Base-by-base conservation (phyloP, 2,329 filamentous ascomycete genomes). In the Dactylonectria estremocensis region DNA sequence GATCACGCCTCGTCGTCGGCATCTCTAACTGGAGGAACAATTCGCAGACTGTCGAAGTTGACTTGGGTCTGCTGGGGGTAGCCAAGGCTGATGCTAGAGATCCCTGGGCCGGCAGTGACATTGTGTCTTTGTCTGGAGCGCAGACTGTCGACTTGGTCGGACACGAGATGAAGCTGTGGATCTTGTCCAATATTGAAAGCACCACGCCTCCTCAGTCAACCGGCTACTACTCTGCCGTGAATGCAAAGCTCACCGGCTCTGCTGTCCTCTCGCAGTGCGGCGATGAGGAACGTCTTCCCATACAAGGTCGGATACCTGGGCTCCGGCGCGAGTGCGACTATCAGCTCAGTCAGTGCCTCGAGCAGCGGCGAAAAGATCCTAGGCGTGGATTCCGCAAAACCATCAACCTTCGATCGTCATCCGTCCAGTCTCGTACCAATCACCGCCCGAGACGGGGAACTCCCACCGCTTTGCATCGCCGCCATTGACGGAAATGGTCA, bases 21-120 rank as follows among this genome's bases (percentile, higher is more conserved):
- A 66, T 87, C 13, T 81, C 85, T 6, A 88, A 88, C 72, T 88
- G 86, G 86, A 78, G 76, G 43, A 83, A 84, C 43, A 79, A 81
- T 54, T 78, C 80, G 0, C 80, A 85, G 63, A 77, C 79, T 0
- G 78, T 87, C 13, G 76, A 80, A 1, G 68, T 88, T 5, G 79
- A 85, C 65, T 69, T 88, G 5, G 74, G 81, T 0, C 73, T 76
- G 2, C 72, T 81, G 1, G 84, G 85, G 0, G 72, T 87, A 14
- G 75, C 78, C 6, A 77, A 74, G 46, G 85, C 85, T 1, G 65
- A 68, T 3, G 78, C 80, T 0, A 78, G 80, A 5, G 81, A 85
- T 20, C 79, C 82, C 3, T 85, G 83, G 83, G 79, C 80, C 1
- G 74, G 74, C 10, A 52, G 69, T 3, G 80, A 84, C 2, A 11